A percentile compares a stretch with the other conserved stretches of the same genome.
phyloP scores from a whole-genome alignment of 2,329 filamentous ascomycete species.

The Ophiosphaerella narmari region DNA sequence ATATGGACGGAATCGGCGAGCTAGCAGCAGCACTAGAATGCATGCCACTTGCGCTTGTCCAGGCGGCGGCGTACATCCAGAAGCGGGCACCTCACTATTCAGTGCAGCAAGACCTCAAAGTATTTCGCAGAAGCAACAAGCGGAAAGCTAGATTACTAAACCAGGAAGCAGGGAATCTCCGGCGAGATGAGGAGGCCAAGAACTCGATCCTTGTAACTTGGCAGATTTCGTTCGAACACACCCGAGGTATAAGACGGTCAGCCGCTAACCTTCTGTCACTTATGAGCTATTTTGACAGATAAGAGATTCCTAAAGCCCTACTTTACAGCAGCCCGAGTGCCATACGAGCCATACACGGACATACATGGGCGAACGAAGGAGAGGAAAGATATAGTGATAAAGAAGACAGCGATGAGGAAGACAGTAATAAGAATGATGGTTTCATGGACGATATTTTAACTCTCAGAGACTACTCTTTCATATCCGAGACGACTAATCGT shows the following conservation, averaged over 20 bases:
- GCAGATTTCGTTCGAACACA: constrained; percentile 38
- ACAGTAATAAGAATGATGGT: constrained; percentile 1
- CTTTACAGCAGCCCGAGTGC: not conserved
- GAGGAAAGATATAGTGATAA: no score
- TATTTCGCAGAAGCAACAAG: constrained; percentile 37
- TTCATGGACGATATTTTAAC: constrained; percentile 38
- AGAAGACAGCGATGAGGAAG: no score
- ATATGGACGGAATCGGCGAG: constrained; percentile 5
- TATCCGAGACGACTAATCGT: constrained; percentile 26
- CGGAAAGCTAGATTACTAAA: constrained; percentile 14
- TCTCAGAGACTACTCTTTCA: constrained; percentile 46
- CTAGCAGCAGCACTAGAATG: constrained; percentile 22
- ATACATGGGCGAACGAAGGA: not conserved
- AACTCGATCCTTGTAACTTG: constrained; percentile 46
- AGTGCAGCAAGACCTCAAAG: not conserved
- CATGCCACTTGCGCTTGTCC: not conserved
- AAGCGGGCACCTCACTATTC: constrained; percentile 12
- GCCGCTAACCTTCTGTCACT: constrained; percentile 52
- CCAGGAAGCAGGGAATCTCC: not conserved
- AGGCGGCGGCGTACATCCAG: constrained; percentile 28
- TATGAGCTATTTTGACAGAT: constrained; percentile 54
- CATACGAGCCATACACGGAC: no score
- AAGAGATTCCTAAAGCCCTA: constrained; percentile 42
- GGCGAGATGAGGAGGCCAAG: constrained; percentile 16
- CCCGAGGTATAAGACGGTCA: constrained; percentile 26